These are phyloP conservation scores for Porcisia hertigi DNA, from an alignment of 208 protist genomes.

Conservation along the genomic window DNA sequence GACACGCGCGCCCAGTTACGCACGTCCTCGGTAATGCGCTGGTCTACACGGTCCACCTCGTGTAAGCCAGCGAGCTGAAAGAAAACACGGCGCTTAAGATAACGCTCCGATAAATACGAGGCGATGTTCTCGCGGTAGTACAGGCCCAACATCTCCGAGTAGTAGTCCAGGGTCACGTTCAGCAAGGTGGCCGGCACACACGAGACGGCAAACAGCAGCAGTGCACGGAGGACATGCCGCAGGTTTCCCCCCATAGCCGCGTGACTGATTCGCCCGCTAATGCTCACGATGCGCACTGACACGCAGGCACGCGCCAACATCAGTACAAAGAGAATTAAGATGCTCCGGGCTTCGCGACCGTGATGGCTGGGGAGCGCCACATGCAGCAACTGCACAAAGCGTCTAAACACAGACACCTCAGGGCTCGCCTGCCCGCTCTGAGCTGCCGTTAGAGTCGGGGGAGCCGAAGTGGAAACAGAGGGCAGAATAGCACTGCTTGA, in stretches of 20 bases:
- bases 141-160: constrained; percentile 49
- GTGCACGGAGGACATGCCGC: constrained; percentile 18
- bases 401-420: constrained; percentile 10
- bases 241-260: constrained; percentile 42
- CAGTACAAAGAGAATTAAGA: constrained; percentile 40
- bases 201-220: constrained; percentile 38
- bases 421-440: neutral
- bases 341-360: constrained; percentile 37
- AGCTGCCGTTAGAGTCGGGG: neutral
- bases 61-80: constrained; percentile 60
- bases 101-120: constrained; percentile 55
- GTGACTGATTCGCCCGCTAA: constrained; percentile 33
- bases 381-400: constrained; percentile 43
- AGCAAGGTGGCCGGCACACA: constrained; percentile 54
- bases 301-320: constrained; percentile 50
- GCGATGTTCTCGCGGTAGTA: constrained; percentile 66
- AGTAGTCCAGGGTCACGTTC: constrained; percentile 63
- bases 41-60: constrained; percentile 56
- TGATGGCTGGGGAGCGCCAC: constrained; percentile 49
- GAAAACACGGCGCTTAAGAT: constrained; percentile 67
- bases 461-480: neutral
- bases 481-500: constrained; percentile 2
- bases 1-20: constrained; percentile 38
- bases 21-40: constrained; percentile 73
- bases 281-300: constrained; percentile 39